phyloP scores from a whole-genome alignment of 1,284 basidiomycete species.

The Rhodotorula sp. region DNA sequence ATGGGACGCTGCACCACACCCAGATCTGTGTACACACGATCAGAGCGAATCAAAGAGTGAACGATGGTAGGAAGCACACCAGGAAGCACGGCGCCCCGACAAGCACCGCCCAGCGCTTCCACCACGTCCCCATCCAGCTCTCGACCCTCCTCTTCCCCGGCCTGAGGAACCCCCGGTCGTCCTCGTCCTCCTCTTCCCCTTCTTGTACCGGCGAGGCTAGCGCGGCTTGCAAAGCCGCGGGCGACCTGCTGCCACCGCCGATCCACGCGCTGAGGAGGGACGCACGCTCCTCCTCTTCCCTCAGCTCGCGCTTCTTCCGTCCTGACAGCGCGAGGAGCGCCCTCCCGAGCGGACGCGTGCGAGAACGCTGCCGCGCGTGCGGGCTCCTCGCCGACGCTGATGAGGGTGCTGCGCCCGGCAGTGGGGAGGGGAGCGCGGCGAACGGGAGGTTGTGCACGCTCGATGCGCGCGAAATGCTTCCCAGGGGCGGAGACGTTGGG shows the following conservation, averaged over 20 bases:
- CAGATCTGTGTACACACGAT: conserved; percentile 50
- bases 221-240: background rate
- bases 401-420: background rate
- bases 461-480: background rate
- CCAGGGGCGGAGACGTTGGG: background rate
- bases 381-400: background rate
- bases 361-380: background rate
- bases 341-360: conserved; percentile 5
- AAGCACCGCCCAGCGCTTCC: conserved; percentile 57
- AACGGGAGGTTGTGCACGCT: background rate
- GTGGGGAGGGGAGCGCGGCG: background rate
- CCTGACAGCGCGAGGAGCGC: background rate
- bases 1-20: conserved; percentile 60
- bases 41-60: background rate
- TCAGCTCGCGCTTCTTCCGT: background rate
- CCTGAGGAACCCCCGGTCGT: conserved; percentile 46
- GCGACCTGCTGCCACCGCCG: background rate
- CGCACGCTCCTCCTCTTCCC: conserved; percentile 8
- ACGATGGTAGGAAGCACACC: conserved; percentile 46
- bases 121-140: conserved; percentile 56
- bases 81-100: conserved; percentile 56
- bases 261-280: background rate
- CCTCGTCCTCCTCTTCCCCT: conserved; percentile 18
- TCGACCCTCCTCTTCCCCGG: conserved; percentile 55
- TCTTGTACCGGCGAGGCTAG: background rate